phyloP scores from a whole-genome alignment of 495 filamentous ascomycete species.

The Ramalina intermedia region DNA sequence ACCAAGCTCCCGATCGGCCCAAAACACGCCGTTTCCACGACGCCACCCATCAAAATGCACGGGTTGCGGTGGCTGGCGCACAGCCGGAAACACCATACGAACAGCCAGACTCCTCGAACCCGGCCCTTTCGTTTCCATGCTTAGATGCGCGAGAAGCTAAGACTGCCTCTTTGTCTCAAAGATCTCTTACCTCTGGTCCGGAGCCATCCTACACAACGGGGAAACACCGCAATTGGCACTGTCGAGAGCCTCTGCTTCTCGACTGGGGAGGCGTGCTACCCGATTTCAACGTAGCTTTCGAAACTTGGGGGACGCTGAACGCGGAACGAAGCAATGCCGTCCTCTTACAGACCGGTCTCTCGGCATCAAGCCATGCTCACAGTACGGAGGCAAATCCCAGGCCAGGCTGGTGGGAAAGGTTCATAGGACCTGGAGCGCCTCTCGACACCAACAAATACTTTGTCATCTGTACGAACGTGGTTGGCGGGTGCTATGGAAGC shows the following conservation, averaged over 20 bases:
- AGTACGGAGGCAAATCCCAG: slow-evolving; percentile 74
- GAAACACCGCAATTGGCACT: slow-evolving; percentile 60
- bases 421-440: slow-evolving; percentile 78
- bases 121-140: slow-evolving; percentile 87
- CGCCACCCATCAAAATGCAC: slow-evolving; percentile 18
- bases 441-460: slow-evolving; percentile 86
- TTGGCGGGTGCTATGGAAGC: slow-evolving; percentile 92
- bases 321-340: slow-evolving; percentile 75
- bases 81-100: slow-evolving; percentile 3
- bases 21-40: slow-evolving; percentile 16
- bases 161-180: slow-evolving; percentile 60
- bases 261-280: slow-evolving; percentile 88
- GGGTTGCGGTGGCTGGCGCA: slow-evolving; percentile 15
- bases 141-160: slow-evolving; percentile 80
- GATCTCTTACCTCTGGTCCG: slow-evolving; percentile 61
- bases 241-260: slow-evolving; percentile 57
- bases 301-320: slow-evolving; percentile 84
- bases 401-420: slow-evolving; percentile 98
- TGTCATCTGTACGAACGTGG: slow-evolving; percentile 91
- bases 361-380: slow-evolving; percentile 89
- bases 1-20: slow-evolving; percentile 2
- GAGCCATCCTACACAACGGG: slow-evolving; percentile 92
- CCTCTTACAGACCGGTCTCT: slow-evolving; percentile 84
- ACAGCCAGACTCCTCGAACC: slow-evolving; percentile 51
- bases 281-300: slow-evolving; percentile 81